A percentile compares a stretch with the other conserved stretches of the same genome.
phyloP scores from a whole-genome alignment of 371 early-diverging fungal species.

The Apophysomyces variabilis region DNA sequence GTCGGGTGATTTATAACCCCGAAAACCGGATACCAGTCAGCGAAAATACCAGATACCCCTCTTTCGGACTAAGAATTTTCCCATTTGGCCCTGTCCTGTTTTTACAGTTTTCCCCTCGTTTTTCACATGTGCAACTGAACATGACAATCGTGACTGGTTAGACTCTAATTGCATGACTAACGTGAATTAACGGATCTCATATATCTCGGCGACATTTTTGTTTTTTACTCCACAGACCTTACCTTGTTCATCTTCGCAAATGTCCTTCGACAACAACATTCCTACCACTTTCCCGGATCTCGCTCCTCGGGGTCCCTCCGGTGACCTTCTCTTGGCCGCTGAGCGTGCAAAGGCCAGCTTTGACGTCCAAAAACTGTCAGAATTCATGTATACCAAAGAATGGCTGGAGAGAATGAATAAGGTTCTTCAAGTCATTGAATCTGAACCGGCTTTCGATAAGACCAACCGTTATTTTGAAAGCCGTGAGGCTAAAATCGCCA shows the following conservation, averaged over 20 bases:
- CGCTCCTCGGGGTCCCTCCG: slow-evolving; percentile 59
- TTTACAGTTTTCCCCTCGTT: too few relatives aligned
- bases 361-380: slow-evolving; percentile 55
- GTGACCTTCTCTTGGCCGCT: slow-evolving; percentile 59
- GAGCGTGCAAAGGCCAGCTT: slow-evolving; percentile 64
- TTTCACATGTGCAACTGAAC: too few relatives aligned
- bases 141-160: too few relatives aligned
- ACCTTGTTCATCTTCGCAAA: slow-evolving; percentile 8
- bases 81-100: too few relatives aligned
- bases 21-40: too few relatives aligned
- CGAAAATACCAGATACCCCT: too few relatives aligned
- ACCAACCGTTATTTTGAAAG: slow-evolving; percentile 57
- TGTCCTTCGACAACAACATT: slow-evolving; percentile 42
- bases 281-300: slow-evolving; percentile 58
- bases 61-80: too few relatives aligned
- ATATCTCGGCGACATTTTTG: background rate
- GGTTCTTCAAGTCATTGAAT: slow-evolving; percentile 55
- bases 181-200: slow-evolving; percentile 8
- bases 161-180: slow-evolving; percentile 4
- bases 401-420: slow-evolving; percentile 55
- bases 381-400: slow-evolving; percentile 58
- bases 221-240: slow-evolving; percentile 3
- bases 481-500: slow-evolving; percentile 54
- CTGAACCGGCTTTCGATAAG: slow-evolving; percentile 67
- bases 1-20: too few relatives aligned